Evolutionary conservation across 192 early-diverging fungal species (phyloP).

Genomic region (Backusella luteola): DNA sequence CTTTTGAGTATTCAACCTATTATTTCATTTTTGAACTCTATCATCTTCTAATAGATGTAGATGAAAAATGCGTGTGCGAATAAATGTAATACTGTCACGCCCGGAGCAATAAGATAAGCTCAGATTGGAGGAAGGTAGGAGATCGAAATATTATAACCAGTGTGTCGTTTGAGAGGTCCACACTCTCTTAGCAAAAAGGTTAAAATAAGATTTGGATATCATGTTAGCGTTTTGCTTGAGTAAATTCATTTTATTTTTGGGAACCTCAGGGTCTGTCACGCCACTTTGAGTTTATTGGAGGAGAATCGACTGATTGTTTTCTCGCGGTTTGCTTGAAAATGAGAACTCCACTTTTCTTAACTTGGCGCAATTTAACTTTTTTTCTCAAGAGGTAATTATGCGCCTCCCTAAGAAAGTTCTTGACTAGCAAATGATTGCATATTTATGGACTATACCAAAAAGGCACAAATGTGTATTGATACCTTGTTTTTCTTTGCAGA

Average conservation of each 20-base stretch:
- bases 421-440: too few species aligned
- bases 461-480: too few species aligned
- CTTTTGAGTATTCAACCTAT: too few species aligned
- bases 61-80: too few species aligned
- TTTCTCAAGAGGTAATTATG: neutral
- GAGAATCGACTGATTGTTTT: neutral
- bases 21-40: too few species aligned
- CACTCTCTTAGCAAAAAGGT: neutral
- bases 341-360: neutral
- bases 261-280: neutral
- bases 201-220: neutral
- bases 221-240: neutral
- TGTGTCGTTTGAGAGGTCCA: neutral
- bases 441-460: too few species aligned
- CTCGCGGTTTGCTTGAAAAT: neutral
- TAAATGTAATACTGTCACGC: neutral
- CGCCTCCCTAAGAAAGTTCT: neutral
- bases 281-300: neutral
- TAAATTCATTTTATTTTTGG: too few species aligned
- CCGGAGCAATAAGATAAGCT: neutral
- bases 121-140: neutral
- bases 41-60: too few species aligned
- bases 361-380: too few species aligned
- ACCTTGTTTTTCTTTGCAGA: neutral
- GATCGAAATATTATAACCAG: neutral